Base-by-base conservation (phyloP, 768 basidiomycete genomes). In the Mycena metata region DNA sequence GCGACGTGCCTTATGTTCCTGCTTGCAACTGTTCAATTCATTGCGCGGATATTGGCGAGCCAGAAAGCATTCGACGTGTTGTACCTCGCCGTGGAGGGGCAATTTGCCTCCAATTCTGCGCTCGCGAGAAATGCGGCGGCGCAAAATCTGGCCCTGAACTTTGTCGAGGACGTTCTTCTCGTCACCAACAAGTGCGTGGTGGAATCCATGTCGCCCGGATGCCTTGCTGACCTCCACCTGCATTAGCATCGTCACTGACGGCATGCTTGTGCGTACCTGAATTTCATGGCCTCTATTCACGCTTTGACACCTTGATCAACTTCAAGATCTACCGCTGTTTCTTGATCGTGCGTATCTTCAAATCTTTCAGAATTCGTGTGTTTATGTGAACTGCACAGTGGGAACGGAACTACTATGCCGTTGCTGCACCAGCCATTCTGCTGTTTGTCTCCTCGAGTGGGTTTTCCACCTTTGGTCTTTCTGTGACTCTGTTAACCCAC, bases 291-390 rank as follows among this genome's bases (percentile, higher is more conserved):
- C 39, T 10, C 39, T 39, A 39, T 68, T 60, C 11, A 36, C 21
- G 12, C 42, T 7, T 15, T 23, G n/a, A 39, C n/a, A n/a, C 16
- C 36, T 24, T 3, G 26, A 23, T 5, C 45, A 23, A 54, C 36
- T 15, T 21, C 43, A 43, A 71, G 70, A 71, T 71, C 16, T 71
- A 71, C 35, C 70, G 70, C 26, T 71, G 70, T 26, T 71, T 30
- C 41, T 19, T 67, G 36, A 71, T 71, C 42, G 66, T 67, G 36
- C 51, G 66, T 56, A 16, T 16, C 11, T 33, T 2, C 6, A 39
- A 17, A 36, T 52, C 21, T 43, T 41, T 36, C 41, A 17, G 36
- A 16, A 59, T n/a, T 39, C 46, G 50, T 52, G 47, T 23, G 17
- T 61, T 41, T 41, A 19, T 15, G 39, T 39, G 39, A 35, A 47